Evolutionary conservation across 805 yeast genomes (phyloP), one percentile per base, ranked within the genome.

Genomic region (Wickerhamomyces bovis): DNA sequence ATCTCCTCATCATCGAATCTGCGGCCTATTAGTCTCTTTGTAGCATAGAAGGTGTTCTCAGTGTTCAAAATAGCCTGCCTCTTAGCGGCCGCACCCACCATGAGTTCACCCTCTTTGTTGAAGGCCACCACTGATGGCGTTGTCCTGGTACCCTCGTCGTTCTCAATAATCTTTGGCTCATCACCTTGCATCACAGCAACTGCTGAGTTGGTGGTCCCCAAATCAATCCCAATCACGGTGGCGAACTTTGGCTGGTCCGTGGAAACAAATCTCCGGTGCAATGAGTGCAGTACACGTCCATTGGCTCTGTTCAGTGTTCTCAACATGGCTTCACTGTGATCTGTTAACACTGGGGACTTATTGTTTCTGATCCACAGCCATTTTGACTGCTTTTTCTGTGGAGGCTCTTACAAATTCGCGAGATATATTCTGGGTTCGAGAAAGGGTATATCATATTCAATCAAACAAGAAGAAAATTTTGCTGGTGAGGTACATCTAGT

Each of bases 161-260:
- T 83, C 65, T 85, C 90, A 43, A 86, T 73, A 48, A 85, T 83
- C 50, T 71, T 70, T 23, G 89, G 81, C 25, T 75, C 72, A 53
- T 77, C 70, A 41, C 84, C 83, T 56, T 78, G 77, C 69, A 83
- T 81, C 46, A 83, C 70, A 11, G 95, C 95, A 28, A 85, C 92
- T 2, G 94, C 95, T 39, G 92, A 84, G 67, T 86, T 86, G 39
- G 95, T 86, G 20, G 95, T 86, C 23, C 95, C 95, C 47, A 86
- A 66, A 65, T 86, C 95, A 52, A 86, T 85, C 48, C 95, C 95
- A 43, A 84, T 78, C 5, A 84, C 89, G 1, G 53, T 50, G 19
- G 51, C 36, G 19, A 44, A 47, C 6, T 20, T 21, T 6, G 41
- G n/a, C 10, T 28, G 31, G 4, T 28, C 31, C 31, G 36, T 16